Conservation (phyloP, 306 rosid genomes). For the Castanea crenata region DNA sequence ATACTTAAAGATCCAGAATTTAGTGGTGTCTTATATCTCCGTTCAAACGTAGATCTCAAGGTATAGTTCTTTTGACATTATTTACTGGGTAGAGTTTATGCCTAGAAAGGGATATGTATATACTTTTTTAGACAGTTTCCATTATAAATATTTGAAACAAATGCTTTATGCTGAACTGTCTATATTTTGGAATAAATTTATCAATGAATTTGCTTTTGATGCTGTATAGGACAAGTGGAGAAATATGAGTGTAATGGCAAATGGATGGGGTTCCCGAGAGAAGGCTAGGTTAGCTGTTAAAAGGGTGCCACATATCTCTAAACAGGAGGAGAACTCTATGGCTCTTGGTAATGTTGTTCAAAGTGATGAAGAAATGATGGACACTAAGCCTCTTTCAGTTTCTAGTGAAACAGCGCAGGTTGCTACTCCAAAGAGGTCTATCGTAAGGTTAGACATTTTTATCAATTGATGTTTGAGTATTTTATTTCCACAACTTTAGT, state of each 20-base stretch:
- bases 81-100: background rate
- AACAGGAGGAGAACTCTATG: slow-evolving; percentile 59
- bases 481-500: slow-evolving; percentile 14
- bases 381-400: slow-evolving; percentile 56
- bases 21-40: slow-evolving; percentile 64
- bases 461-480: slow-evolving; percentile 17
- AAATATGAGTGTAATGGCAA: slow-evolving; percentile 90
- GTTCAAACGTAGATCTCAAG: slow-evolving; percentile 98
- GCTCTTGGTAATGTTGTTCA: slow-evolving; percentile 37
- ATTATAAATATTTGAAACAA: background rate
- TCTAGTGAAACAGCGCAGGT: slow-evolving; percentile 49
- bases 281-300: slow-evolving; percentile 62
- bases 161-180: slow-evolving; percentile 13
- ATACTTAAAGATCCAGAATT: slow-evolving; percentile 95
- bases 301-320: slow-evolving; percentile 57
- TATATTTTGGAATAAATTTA: background rate
- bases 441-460: slow-evolving; percentile 56
- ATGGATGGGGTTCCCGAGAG: slow-evolving; percentile 93
- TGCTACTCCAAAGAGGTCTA: slow-evolving; percentile 65
- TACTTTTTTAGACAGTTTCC: background rate
- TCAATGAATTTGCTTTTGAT: slow-evolving; percentile 20
- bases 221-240: slow-evolving; percentile 89
- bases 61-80: slow-evolving; percentile 36
- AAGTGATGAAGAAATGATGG: slow-evolving; percentile 77
- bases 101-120: background rate